These are phyloP conservation scores for Cyclotella choctawhatcheeana DNA, from an alignment of 108 stramenopile genomes.

Conservation along the genomic window DNA sequence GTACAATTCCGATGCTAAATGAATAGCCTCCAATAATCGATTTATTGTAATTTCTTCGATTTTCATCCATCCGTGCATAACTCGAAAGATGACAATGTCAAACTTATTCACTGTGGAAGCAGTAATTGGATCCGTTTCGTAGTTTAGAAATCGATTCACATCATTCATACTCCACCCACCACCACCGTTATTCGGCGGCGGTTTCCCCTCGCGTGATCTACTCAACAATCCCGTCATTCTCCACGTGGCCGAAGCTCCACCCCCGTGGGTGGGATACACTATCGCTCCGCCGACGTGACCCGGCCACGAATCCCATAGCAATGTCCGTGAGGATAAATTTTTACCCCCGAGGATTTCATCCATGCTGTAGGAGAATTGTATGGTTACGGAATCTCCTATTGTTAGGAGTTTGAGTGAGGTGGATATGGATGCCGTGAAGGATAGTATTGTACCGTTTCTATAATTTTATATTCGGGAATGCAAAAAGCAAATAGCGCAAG, in stretches of 20 bases:
- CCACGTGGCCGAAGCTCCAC: constrained; percentile 44
- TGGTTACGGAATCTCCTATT: constrained; percentile 48
- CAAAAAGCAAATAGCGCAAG: not conserved
- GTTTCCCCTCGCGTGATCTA: constrained; percentile 5
- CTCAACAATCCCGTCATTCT: constrained; percentile 43
- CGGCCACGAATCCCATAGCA: constrained; percentile 25
- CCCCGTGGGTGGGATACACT: constrained; percentile 30
- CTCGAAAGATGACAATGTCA: constrained; percentile 47
- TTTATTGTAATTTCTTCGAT: constrained; percentile 30
- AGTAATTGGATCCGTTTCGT: not conserved
- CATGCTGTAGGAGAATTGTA: constrained; percentile 38
- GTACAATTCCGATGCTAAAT: constrained; percentile 38
- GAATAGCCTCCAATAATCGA: constrained; percentile 38
- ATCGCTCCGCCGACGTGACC: constrained; percentile 33
- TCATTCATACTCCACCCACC: constrained; percentile 47
- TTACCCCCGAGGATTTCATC: constrained; percentile 37
- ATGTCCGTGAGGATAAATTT: constrained; percentile 1
- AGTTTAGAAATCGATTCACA: constrained; percentile 12
- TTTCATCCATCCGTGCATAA: constrained; percentile 58
- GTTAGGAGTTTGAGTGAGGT: constrained; percentile 40
- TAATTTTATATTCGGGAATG: not conserved
- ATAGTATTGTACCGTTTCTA: constrained; percentile 26
- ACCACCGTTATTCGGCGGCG: constrained; percentile 26
- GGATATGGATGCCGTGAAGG: constrained; percentile 36
- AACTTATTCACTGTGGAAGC: constrained; percentile 6